Conservation (phyloP, 768 basidiomycete genomes). For the Trametopsis cervina region DNA sequence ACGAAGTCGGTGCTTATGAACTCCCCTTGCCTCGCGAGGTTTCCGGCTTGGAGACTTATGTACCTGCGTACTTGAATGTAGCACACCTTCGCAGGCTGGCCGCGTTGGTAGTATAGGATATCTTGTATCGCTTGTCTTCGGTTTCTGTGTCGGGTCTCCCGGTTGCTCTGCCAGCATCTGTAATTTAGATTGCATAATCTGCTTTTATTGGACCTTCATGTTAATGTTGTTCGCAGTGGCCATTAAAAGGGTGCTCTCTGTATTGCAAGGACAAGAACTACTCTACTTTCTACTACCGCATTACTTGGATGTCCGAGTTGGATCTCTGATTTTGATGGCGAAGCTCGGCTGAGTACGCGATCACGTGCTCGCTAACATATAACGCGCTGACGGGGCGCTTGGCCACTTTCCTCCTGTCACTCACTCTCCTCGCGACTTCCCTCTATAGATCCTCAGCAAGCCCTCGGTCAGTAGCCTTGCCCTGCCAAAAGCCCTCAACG, state of each 20-base stretch:
- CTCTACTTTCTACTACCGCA: too few species aligned
- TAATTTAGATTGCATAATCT: not conserved
- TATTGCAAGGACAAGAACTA: too few species aligned
- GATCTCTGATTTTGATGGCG: too few species aligned
- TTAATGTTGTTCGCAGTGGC: too few species aligned
- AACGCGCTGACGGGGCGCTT: not conserved
- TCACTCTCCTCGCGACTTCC: not conserved
- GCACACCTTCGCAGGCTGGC: constrained; percentile 84
- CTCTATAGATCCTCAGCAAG: not conserved
- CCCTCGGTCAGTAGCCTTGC: constrained; percentile 1
- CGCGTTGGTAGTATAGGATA: constrained; percentile 66
- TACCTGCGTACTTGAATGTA: constrained; percentile 86
- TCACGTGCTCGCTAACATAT: not conserved
- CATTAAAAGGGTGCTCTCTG: too few species aligned
- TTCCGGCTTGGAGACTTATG: constrained; percentile 92
- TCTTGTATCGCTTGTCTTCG: constrained; percentile 9
- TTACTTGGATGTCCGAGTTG: too few species aligned
- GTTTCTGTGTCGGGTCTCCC: not conserved
- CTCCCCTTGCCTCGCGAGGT: constrained; percentile 92
- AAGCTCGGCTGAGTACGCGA: too few species aligned
- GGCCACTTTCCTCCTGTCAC: not conserved
- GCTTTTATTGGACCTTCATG: not conserved
- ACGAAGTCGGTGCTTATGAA: constrained; percentile 95
- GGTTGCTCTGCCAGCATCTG: not conserved
- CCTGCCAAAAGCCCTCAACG: constrained; percentile 32